Base-by-base conservation (phyloP, 192 early-diverging fungal species). In the Rhizophagus clarus region DNA sequence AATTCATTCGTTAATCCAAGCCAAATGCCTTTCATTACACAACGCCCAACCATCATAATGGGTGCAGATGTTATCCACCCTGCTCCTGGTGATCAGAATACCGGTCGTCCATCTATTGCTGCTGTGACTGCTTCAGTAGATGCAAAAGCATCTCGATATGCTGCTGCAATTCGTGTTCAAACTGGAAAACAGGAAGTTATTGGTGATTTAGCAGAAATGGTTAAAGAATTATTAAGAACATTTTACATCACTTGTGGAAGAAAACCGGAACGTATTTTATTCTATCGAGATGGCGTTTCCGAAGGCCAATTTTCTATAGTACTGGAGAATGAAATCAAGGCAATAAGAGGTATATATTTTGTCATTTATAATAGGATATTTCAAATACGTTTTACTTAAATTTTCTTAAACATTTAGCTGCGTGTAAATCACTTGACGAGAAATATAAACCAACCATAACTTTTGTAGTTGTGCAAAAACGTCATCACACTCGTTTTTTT, bases 1-100 rank as follows among this genome's bases (percentile, higher is more conserved):
- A 97, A 97, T 85, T 87, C 91, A 32, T 91, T 87, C 80, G 82
- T 98, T 47, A 79, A 74, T 0, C 83, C 83, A 26, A 49, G 80
- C 12, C 85, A 93, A 63, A 86, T 93, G 11, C 91, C 91, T 0
- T 94, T 97, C 20, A 6, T 56, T 56, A 56, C 51, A 20, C 15
- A 56, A 56, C 51, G 51, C 6, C 51, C 51, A 20, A 56, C 51
- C 5, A 56, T 56, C 4, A 5, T 56, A 56, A 22, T 56, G 15
- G 51, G 17, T 6, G 51, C 51, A 56, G 0, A 0, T 20, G 4
- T 56, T 20, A 6, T 20, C 6, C 51, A 56, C 4, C 51, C 51
- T 56, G 20, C 20, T 56, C 51, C 51, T n/a, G 20, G 51, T 0
- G 51, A 22, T 0, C 42, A 12, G 11, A 7, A 22, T 20, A 20